Evolutionary conservation across 352 stramenopile genomes (phyloP).

Genomic region (Phytophthora sansomeana): DNA sequence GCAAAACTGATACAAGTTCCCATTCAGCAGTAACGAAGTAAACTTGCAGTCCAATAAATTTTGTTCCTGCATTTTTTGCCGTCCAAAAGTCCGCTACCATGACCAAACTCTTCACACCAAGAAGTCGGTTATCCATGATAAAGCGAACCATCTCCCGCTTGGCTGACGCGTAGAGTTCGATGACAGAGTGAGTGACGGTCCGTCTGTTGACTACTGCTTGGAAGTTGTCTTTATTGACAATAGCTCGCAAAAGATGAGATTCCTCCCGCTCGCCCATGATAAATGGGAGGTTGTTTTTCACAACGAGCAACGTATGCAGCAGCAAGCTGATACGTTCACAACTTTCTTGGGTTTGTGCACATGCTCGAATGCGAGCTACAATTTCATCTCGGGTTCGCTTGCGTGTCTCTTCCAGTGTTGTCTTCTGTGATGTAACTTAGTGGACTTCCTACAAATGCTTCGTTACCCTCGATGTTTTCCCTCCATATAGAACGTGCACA

Average conservation of each 20-base stretch:
- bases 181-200: conserved; percentile 4
- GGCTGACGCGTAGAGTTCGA: conserved; percentile 6
- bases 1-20: conserved; percentile 1
- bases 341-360: conserved; percentile 5
- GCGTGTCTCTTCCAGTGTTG: neutral
- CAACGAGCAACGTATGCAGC: neutral
- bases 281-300: conserved; percentile 11
- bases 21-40: neutral
- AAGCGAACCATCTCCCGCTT: conserved; percentile 4
- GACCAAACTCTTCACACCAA: neutral
- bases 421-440: neutral
- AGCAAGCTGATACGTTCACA: conserved; percentile 13
- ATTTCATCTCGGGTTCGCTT: conserved; percentile 7
- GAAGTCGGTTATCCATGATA: neutral
- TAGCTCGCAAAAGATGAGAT: conserved; percentile 3
- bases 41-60: conserved; percentile 1
- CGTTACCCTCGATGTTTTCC: conserved; percentile 3
- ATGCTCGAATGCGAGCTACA: neutral
- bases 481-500: neutral
- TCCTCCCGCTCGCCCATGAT: conserved; percentile 14
- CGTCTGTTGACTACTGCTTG: neutral
- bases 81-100: conserved; percentile 15
- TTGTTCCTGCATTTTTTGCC: neutral
- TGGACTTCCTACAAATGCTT: conserved; percentile 17
- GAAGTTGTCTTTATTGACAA: conserved; percentile 10